Conservation (phyloP, 495 filamentous ascomycete species). For the Chaetomium fimeti region DNA sequence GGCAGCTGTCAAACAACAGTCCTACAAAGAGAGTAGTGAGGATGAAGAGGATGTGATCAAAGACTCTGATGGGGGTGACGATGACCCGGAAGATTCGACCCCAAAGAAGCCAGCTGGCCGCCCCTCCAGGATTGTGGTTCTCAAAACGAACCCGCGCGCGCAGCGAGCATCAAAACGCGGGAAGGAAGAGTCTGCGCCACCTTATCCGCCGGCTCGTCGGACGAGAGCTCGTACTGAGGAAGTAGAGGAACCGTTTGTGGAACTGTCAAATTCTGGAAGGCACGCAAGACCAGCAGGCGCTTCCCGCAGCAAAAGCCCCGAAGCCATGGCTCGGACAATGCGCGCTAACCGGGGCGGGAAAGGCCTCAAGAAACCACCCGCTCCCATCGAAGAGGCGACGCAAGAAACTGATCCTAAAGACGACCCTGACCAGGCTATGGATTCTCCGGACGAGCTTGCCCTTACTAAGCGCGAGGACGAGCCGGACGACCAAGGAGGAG, state of each 20-base stretch:
- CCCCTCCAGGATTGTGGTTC: slow-evolving; percentile 34
- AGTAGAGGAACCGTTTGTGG: slow-evolving; percentile 43
- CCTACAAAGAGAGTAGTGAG: slow-evolving; percentile 49
- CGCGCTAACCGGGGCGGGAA: slow-evolving; percentile 62
- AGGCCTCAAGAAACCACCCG: slow-evolving; percentile 58
- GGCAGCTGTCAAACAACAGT: slow-evolving; percentile 51
- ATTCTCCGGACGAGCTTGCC: slow-evolving; percentile 40
- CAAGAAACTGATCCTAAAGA: slow-evolving; percentile 47
- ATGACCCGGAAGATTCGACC: slow-evolving; percentile 21
- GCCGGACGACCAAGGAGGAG: slow-evolving; percentile 10
- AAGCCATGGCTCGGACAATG: slow-evolving; percentile 43
- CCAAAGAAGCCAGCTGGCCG: slow-evolving; percentile 29
- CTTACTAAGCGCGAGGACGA: slow-evolving; percentile 26
- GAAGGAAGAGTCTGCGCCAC: slow-evolving; percentile 22
- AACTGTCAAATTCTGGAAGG: slow-evolving; percentile 72
- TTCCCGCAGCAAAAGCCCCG: slow-evolving; percentile 63
- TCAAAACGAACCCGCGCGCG: slow-evolving; percentile 28
- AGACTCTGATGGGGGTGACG: slow-evolving; percentile 37
- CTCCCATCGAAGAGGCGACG: slow-evolving; percentile 59
- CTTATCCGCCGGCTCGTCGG: slow-evolving; percentile 40
- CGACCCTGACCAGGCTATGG: slow-evolving; percentile 28
- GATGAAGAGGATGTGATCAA: slow-evolving; percentile 38
- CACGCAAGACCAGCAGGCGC: slow-evolving; percentile 59
- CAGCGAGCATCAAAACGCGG: slow-evolving; percentile 28
- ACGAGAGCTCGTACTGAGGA: slow-evolving; percentile 50